phyloP scores from a whole-genome alignment of 768 basidiomycete genomes.

The Phylloporus arenicola region DNA sequence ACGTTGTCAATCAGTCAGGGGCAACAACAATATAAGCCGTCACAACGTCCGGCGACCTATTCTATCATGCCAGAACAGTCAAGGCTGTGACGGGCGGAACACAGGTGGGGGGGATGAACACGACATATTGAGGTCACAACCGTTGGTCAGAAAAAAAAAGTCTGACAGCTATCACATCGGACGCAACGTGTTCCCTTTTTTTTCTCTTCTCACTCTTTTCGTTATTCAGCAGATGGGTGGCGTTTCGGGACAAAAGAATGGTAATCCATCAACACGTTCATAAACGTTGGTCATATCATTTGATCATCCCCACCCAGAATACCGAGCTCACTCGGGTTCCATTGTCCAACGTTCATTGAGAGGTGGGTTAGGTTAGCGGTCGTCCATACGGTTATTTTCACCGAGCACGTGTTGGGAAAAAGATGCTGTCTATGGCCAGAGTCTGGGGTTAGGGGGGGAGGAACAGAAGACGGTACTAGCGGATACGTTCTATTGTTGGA shows the following conservation, averaged over 20 bases:
- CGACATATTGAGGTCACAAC: conserved; percentile 7
- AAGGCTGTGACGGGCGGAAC: background rate
- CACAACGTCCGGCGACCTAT: background rate
- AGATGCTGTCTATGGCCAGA: conserved; percentile 9
- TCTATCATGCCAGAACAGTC: background rate
- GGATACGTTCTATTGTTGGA: conserved; percentile 5
- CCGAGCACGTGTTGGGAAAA: conserved; percentile 11
- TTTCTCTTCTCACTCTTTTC: background rate
- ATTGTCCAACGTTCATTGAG: background rate
- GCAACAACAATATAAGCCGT: background rate
- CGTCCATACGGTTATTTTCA: conserved; percentile 5
- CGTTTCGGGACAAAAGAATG: background rate
- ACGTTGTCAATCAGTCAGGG: conserved; percentile 11
- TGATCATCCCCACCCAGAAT: background rate
- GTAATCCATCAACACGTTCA: conserved; percentile 7
- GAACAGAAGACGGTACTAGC: background rate
- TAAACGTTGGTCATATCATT: conserved; percentile 3
- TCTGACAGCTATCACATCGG: conserved; percentile 16
- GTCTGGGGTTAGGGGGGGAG: background rate
- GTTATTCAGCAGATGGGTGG: background rate
- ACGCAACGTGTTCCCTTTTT: conserved; percentile 13
- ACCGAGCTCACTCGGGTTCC: background rate
- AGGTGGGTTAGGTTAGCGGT: background rate
- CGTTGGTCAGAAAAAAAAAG: conserved; percentile 6
- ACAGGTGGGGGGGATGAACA: background rate